Evolutionary conservation across 345 rosid genomes (phyloP).

Genomic region (Rhodamnia rubescens): DNA sequence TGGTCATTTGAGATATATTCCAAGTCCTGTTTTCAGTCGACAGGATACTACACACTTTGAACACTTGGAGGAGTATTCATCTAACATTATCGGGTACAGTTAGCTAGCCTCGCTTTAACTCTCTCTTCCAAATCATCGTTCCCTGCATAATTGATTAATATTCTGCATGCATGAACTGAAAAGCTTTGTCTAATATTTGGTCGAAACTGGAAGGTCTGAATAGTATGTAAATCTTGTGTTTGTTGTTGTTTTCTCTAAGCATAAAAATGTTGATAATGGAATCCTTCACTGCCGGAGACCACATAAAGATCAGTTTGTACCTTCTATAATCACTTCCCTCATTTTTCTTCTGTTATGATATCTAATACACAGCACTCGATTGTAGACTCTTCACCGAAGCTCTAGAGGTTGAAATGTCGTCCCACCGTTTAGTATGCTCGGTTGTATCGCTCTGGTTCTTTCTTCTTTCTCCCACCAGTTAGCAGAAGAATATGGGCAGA

Average conservation of each 20-base stretch:
- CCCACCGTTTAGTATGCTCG: background rate
- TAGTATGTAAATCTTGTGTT: background rate
- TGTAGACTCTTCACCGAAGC: background rate
- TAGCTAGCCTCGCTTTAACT: background rate
- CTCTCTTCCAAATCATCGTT: background rate
- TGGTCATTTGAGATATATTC: background rate
- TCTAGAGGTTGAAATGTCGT: background rate
- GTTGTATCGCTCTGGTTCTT: background rate
- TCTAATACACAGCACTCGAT: background rate
- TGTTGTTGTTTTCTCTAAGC: background rate
- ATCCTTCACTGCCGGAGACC: background rate
- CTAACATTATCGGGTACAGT: background rate
- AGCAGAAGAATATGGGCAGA: background rate
- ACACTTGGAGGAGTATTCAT: background rate
- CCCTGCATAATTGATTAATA: background rate
- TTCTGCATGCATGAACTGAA: background rate
- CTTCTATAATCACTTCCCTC: background rate
- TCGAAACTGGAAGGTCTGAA: background rate
- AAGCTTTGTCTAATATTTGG: background rate
- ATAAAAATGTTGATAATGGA: background rate
- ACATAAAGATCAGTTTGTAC: background rate
- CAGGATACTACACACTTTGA: background rate
- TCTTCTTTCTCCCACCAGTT: background rate
- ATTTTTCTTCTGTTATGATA: background rate
- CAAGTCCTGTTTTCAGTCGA: background rate